phyloP scores from a whole-genome alignment of 768 basidiomycete genomes.

The Boletus subcaerulescens region DNA sequence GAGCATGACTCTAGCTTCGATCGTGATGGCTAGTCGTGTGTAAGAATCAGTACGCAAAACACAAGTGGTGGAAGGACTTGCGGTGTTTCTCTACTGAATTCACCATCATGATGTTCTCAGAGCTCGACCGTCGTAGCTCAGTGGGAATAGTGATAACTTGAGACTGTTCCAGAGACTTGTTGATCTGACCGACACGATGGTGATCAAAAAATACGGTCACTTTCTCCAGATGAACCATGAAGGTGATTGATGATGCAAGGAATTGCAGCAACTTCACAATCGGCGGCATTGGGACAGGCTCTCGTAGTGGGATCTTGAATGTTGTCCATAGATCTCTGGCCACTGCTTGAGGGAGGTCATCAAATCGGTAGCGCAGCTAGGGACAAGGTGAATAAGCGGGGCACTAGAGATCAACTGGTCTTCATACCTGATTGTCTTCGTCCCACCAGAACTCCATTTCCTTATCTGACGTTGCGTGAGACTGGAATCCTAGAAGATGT shows the following conservation, averaged over 20 bases:
- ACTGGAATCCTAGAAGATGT: neutral
- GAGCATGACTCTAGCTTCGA: neutral
- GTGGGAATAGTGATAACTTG: slow-evolving; percentile 48
- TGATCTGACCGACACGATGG: slow-evolving; percentile 58
- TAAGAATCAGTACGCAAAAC: neutral
- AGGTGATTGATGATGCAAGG: slow-evolving; percentile 85
- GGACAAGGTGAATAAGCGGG: neutral
- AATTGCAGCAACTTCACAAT: slow-evolving; percentile 88
- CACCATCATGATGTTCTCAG: slow-evolving; percentile 63
- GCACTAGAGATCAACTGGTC: neutral
- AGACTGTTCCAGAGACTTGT: slow-evolving; percentile 53
- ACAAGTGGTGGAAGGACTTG: neutral
- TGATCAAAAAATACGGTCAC: slow-evolving; percentile 80
- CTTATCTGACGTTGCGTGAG: neutral
- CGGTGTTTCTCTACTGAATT: slow-evolving; percentile 15
- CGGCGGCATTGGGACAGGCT: slow-evolving; percentile 68
- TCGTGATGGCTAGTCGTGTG: neutral
- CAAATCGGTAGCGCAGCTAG: neutral
- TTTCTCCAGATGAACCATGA: slow-evolving; percentile 74
- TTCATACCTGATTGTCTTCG: neutral
- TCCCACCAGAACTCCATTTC: neutral
- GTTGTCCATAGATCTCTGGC: slow-evolving; percentile 61
- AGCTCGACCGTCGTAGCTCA: slow-evolving; percentile 52
- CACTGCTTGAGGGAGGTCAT: neutral
- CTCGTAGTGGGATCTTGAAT: slow-evolving; percentile 82